Evolutionary conservation across 495 filamentous ascomycete species (phyloP).

Genomic region (Aspergillus ellipticus): DNA sequence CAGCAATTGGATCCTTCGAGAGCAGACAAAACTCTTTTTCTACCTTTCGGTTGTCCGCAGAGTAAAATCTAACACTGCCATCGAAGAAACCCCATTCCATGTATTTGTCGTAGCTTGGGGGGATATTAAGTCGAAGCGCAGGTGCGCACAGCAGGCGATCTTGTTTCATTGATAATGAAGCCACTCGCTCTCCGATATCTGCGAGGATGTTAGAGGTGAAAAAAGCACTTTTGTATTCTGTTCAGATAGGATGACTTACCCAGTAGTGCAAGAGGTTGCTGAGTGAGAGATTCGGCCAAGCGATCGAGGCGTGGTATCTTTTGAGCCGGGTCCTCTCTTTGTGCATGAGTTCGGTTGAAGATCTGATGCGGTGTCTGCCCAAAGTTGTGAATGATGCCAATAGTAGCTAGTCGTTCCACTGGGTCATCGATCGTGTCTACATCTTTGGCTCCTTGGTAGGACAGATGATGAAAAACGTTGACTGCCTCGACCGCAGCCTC

Average conservation of each 20-base stretch:
- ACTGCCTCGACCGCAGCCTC: conserved; percentile 87
- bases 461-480: conserved; percentile 94
- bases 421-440: conserved; percentile 88
- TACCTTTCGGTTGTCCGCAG: conserved; percentile 69
- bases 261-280: conserved; percentile 76
- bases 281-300: conserved; percentile 69
- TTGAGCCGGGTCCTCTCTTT: conserved; percentile 61
- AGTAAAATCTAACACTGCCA: conserved; percentile 85
- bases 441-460: conserved; percentile 90
- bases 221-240: not conserved
- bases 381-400: conserved; percentile 97
- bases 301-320: conserved; percentile 70
- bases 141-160: conserved; percentile 84
- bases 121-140: conserved; percentile 78
- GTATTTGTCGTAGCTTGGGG: conserved; percentile 82
- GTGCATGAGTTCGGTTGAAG: conserved; percentile 74
- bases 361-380: conserved; percentile 96
- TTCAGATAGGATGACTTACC: conserved; percentile 28
- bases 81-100: conserved; percentile 97
- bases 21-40: not conserved
- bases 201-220: conserved; percentile 14
- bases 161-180: conserved; percentile 76
- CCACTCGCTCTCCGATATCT: conserved; percentile 77
- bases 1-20: not conserved
- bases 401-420: conserved; percentile 76